Evolutionary conservation across 257 asterid genomes (phyloP), one percentile per base, ranked within the genome.

Genomic region (Petunia secreta): DNA sequence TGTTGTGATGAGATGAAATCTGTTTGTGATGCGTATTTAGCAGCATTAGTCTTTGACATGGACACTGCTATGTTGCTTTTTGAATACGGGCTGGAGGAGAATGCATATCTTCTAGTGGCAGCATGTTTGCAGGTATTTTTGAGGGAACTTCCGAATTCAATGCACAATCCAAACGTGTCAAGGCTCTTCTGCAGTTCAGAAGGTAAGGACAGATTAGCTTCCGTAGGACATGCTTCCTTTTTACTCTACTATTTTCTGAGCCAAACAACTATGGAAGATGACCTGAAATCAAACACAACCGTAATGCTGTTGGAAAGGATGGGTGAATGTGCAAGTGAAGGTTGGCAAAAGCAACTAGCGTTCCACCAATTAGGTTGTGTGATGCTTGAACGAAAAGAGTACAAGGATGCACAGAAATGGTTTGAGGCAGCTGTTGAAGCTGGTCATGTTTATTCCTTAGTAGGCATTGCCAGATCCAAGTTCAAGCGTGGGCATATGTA

Each of bases 301-400:
- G 95, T 92, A 15, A 94, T 96, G 98, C 80, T 96, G 63, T 83
- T 92, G 78, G 99, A 96, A 85, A 82, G 99, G 78, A 84, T 90
- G 90, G 92, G 91, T 73, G 99, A 92, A 65, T 94, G 96, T 78
- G 94, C 98, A 0, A 81, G 75, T 3, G 89, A 92, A 84, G 75
- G 74, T 75, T 96, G 99, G 99, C 94, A 96, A 79, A 94, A 89
- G 84, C 97, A 91, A 82, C 86, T 92, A 38, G 94, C 91, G 1
- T 89, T 87, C 80, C 99, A 96, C 85, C 99, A 87, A 78, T 82
- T 94, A 84, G 99, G 99, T 14, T 96, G 99, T 37, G 98, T 92
- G 82, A 94, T 96, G 99, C 94, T 91, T 1, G 92, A 94, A 80
- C 92, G 99, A 71, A 86, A 88, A 75, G 98, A 96, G 82, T 96